A percentile compares a stretch with the other conserved stretches of the same genome.
Conservation (phyloP, 1,139 yeast species). For the Yamadazyma sp. region DNA sequence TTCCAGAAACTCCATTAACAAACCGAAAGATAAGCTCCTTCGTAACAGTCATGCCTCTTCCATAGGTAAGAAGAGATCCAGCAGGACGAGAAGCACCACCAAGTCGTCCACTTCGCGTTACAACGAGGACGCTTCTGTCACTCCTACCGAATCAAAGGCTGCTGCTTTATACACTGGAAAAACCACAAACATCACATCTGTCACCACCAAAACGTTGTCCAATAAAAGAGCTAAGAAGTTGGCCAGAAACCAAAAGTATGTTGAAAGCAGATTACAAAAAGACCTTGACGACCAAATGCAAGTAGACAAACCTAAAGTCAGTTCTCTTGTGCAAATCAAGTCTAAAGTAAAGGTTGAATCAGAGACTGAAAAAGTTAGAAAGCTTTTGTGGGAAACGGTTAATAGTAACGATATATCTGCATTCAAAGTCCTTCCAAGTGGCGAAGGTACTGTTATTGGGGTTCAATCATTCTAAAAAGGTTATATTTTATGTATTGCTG, state of each 20-base stretch:
- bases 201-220: slow-evolving; percentile 63
- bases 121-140: slow-evolving; percentile 32
- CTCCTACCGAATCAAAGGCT: slow-evolving; percentile 57
- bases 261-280: slow-evolving; percentile 53
- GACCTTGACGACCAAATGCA: slow-evolving; percentile 56
- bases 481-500: background rate
- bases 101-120: slow-evolving; percentile 49
- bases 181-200: slow-evolving; percentile 32
- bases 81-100: slow-evolving; percentile 48
- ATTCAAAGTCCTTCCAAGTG: slow-evolving; percentile 45
- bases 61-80: slow-evolving; percentile 58
- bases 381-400: slow-evolving; percentile 67
- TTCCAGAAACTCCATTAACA: slow-evolving; percentile 74
- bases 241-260: slow-evolving; percentile 74
- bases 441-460: slow-evolving; percentile 85
- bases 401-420: slow-evolving; percentile 50
- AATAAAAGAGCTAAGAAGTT: slow-evolving; percentile 81
- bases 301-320: slow-evolving; percentile 37
- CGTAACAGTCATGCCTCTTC: slow-evolving; percentile 54
- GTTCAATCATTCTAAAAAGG: slow-evolving; percentile 51
- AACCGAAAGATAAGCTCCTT: slow-evolving; percentile 65
- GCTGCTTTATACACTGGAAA: slow-evolving; percentile 59
- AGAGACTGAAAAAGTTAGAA: slow-evolving; percentile 48
- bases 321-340: slow-evolving; percentile 28
- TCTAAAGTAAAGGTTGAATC: slow-evolving; percentile 12